Conservation (phyloP, 106 monocot species). For the Phalaenopsis equestris region DNA sequence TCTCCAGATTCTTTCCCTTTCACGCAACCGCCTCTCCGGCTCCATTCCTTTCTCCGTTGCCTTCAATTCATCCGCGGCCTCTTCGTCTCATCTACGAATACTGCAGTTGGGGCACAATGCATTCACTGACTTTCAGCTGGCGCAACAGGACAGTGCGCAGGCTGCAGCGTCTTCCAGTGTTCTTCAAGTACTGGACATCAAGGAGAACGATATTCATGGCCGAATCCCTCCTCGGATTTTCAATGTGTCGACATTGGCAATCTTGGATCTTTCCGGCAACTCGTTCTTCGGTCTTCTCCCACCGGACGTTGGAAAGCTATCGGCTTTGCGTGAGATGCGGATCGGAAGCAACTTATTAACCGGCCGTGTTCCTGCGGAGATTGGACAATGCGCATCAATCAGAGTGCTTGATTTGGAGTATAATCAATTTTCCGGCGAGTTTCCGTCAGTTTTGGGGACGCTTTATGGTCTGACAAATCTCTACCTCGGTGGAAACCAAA, state of each 20-base stretch:
- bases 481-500: conserved; percentile 63
- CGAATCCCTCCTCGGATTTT: conserved; percentile 51
- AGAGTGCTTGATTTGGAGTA: conserved; percentile 57
- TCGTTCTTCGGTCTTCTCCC: conserved; percentile 67
- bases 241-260: conserved; percentile 23
- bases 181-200: conserved; percentile 55
- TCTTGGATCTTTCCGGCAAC: conserved; percentile 81
- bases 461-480: conserved; percentile 41
- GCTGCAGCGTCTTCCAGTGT: conserved; percentile 3
- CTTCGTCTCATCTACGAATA: conserved; percentile 29
- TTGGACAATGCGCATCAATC: conserved; percentile 33
- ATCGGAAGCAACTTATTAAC: conserved; percentile 60
- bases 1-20: conserved; percentile 49
- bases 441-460: conserved; percentile 55
- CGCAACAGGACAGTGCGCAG: neutral
- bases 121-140: conserved; percentile 37
- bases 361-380: conserved; percentile 49
- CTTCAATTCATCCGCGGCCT: conserved; percentile 15
- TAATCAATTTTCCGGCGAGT: conserved; percentile 40
- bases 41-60: conserved; percentile 34
- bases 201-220: conserved; percentile 42
- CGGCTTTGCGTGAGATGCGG: conserved; percentile 50
- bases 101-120: conserved; percentile 55
- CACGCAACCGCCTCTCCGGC: conserved; percentile 56
- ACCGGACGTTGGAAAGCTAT: conserved; percentile 39